A percentile compares a stretch with the other conserved stretches of the same genome.
Conservation (phyloP, 352 stramenopile species). For the Peronospora farinosa region DNA sequence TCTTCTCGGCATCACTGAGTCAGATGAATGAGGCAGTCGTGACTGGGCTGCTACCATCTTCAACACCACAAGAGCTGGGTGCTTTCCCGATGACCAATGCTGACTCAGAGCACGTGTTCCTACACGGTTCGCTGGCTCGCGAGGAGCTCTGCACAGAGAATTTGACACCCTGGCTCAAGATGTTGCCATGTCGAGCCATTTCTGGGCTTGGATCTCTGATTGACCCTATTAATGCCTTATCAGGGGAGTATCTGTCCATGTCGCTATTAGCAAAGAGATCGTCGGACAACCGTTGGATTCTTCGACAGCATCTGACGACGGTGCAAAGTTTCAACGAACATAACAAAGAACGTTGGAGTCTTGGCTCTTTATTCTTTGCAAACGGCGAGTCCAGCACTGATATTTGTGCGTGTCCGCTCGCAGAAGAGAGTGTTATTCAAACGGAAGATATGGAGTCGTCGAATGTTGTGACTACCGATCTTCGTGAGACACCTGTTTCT, state of each 20-base stretch:
- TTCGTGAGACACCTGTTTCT: slow-evolving; percentile 14
- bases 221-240: slow-evolving; percentile 67
- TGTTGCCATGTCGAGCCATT: slow-evolving; percentile 69
- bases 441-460: slow-evolving; percentile 23
- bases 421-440: slow-evolving; percentile 31
- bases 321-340: slow-evolving; percentile 33
- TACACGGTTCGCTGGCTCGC: slow-evolving; percentile 62
- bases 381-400: slow-evolving; percentile 5
- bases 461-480: slow-evolving; percentile 13
- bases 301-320: slow-evolving; percentile 58
- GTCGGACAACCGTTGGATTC: slow-evolving; percentile 18
- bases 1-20: slow-evolving; percentile 81
- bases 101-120: slow-evolving; percentile 23
- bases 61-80: slow-evolving; percentile 10
- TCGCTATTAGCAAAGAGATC: slow-evolving; percentile 41
- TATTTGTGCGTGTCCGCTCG: slow-evolving; percentile 37
- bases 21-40: slow-evolving; percentile 65
- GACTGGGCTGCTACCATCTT: slow-evolving; percentile 9
- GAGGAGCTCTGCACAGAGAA: slow-evolving; percentile 88
- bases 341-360: slow-evolving; percentile 29
- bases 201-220: slow-evolving; percentile 61
- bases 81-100: slow-evolving; percentile 8
- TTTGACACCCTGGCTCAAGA: slow-evolving; percentile 84
- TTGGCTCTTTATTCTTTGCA: slow-evolving; percentile 45
- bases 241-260: slow-evolving; percentile 59